Evolutionary conservation across 495 filamentous ascomycete genomes (phyloP).

Genomic region (Xanthoparmelia taractica): DNA sequence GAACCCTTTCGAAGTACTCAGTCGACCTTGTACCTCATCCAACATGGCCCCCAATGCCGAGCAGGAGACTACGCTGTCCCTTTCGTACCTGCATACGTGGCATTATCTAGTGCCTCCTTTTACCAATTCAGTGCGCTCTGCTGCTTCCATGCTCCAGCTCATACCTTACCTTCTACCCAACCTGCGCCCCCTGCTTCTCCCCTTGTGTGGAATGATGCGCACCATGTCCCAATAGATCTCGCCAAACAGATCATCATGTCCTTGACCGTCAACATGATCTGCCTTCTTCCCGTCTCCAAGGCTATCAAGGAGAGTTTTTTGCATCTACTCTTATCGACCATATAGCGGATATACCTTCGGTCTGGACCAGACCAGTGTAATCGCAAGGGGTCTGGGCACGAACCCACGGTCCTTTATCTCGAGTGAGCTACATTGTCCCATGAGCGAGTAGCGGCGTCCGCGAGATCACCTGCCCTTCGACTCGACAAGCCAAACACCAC

Average conservation of each 20-base stretch:
- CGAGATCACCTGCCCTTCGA: conserved; percentile 12
- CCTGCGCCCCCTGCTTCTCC: too few relatives aligned
- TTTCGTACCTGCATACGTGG: neutral
- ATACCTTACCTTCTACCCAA: too few relatives aligned
- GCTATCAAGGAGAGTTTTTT: too few relatives aligned
- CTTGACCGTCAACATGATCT: too few relatives aligned
- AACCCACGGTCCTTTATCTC: neutral
- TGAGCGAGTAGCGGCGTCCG: conserved; percentile 44
- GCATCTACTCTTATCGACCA: neutral
- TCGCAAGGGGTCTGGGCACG: neutral
- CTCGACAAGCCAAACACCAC: conserved; percentile 49
- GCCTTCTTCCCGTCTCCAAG: too few relatives aligned
- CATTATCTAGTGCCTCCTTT: neutral
- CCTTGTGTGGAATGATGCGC: too few relatives aligned
- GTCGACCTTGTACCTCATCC: too few relatives aligned
- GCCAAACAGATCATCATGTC: too few relatives aligned
- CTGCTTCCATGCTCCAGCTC: neutral
- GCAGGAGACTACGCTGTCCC: too few relatives aligned
- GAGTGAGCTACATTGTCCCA: neutral
- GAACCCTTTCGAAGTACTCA: too few relatives aligned
- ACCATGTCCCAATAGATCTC: neutral
- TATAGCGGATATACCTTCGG: neutral
- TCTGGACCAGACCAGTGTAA: neutral
- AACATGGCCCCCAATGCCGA: too few relatives aligned
- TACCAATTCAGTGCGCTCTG: neutral